Percentiles rank a stretch among this genome's conserved stretches.
These are phyloP conservation scores for Cordyceps cateniannulata DNA, from an alignment of 2,329 filamentous ascomycete genomes.

Conservation along the genomic window DNA sequence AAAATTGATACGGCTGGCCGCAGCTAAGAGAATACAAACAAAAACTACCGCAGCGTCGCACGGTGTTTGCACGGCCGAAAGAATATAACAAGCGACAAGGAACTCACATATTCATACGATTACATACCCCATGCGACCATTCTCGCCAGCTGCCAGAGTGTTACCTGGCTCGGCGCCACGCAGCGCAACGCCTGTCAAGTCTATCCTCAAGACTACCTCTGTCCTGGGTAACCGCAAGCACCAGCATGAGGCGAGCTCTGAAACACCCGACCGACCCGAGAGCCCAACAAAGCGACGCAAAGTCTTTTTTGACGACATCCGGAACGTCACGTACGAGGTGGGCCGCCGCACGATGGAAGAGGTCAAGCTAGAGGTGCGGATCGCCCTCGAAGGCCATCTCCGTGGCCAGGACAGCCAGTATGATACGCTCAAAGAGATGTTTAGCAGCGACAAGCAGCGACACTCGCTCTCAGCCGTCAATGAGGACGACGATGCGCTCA, in stretches of 20 bases:
- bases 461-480: slow-evolving; percentile 32
- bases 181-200: slow-evolving; percentile 40
- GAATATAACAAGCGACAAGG: neutral
- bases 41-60: neutral
- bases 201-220: slow-evolving; percentile 45
- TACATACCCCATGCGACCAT: slow-evolving; percentile 24
- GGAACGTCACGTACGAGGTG: slow-evolving; percentile 51
- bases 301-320: slow-evolving; percentile 52
- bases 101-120: neutral
- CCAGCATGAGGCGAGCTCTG: slow-evolving; percentile 36
- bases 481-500: slow-evolving; percentile 42
- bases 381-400: slow-evolving; percentile 50
- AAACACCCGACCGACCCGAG: slow-evolving; percentile 31
- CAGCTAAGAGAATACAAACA: neutral
- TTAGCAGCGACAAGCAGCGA: slow-evolving; percentile 42
- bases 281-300: slow-evolving; percentile 48
- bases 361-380: slow-evolving; percentile 48
- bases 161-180: slow-evolving; percentile 27
- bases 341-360: slow-evolving; percentile 46
- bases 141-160: slow-evolving; percentile 29
- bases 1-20: slow-evolving; percentile 1
- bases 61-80: neutral
- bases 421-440: slow-evolving; percentile 53
- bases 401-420: slow-evolving; percentile 54
- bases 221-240: slow-evolving; percentile 39